Evolutionary conservation across 768 basidiomycete genomes (phyloP), one percentile per base, ranked within the genome.

Genomic region (Boletus huronensis): DNA sequence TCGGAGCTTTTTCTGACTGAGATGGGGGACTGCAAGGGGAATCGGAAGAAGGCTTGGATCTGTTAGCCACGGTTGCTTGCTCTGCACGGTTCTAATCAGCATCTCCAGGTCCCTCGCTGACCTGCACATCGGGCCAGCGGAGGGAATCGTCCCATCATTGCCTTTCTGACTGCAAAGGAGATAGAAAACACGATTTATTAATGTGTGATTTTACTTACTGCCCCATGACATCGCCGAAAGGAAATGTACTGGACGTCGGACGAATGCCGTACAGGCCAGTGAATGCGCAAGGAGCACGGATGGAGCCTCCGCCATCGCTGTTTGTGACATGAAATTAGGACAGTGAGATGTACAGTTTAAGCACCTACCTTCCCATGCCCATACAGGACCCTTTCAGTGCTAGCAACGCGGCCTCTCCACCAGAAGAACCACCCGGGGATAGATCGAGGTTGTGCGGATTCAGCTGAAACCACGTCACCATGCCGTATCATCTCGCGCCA

Each of bases 401-500:
- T 2, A 82, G 49, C 1, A 82, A 59, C 0, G 81, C 78, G 5
- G 73, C 70, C 62, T 80, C 81, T 31, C 81, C 81, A 7, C 81
- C 81, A 2, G 76, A 77, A 10, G 79, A 80, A n/a, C 82, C 82
- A 13, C 82, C 81, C 1, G 73, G 63, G 0, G 76, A 78, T 23
- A 79, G 63, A 11, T 65, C 45, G 2, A 72, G 66, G 56, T 81
- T 80, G 64, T 69, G 63, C 1, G 81, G 81, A 52, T 82, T 80
- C 29, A 70, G 60, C 42, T 79, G 68, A 39, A 45, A 44, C 21
- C n/a, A 31, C 19, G 32, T 54, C 7, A 58, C 14, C 11, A 17
- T 28, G 16, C 2, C 0, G 7, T 19, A 35, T 26, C 21, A 9
- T 17, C 7, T 17, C 3, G 9, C 1, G 3, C 1, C 0, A n/a